Conservation (phyloP, 148 eudicot species). For the Rhododendron griersonianum region DNA sequence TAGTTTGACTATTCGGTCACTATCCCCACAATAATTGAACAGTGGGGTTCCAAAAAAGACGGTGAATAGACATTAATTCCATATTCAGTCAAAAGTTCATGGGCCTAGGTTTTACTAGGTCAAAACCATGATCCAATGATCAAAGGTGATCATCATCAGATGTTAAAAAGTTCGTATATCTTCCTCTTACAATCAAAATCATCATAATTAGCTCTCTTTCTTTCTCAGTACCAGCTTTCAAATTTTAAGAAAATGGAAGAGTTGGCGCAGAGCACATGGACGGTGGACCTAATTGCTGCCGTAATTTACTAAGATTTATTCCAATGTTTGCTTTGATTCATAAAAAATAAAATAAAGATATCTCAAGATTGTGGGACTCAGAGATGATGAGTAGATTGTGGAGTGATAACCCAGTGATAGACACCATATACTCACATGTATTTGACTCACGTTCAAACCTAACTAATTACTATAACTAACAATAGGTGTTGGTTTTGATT, state of each 20-base stretch:
- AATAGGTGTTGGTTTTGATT: too few relatives aligned
- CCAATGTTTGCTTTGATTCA: not conserved
- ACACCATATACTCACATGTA: too few relatives aligned
- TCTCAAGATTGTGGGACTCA: not conserved
- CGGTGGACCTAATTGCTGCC: not conserved
- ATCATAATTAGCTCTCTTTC: not conserved
- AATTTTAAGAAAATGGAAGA: not conserved
- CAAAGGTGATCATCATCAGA: not conserved
- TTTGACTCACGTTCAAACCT: too few relatives aligned
- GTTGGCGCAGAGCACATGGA: not conserved
- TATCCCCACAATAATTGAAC: not conserved
- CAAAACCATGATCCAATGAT: not conserved
- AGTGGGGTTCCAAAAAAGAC: not conserved
- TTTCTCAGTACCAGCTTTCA: not conserved
- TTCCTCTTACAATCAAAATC: not conserved
- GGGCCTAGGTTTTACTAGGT: constrained; percentile 1
- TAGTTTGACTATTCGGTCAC: not conserved
- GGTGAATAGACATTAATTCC: not conserved
- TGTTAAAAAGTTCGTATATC: not conserved
- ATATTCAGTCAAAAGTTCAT: constrained; percentile 5
- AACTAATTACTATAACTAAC: too few relatives aligned
- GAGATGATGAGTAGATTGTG: too few relatives aligned
- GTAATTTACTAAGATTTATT: not conserved
- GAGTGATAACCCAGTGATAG: too few relatives aligned
- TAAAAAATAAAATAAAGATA: too few relatives aligned